These are phyloP conservation scores for Mucor mucedo DNA, from an alignment of 371 early-diverging fungal species.

Conservation along the genomic window DNA sequence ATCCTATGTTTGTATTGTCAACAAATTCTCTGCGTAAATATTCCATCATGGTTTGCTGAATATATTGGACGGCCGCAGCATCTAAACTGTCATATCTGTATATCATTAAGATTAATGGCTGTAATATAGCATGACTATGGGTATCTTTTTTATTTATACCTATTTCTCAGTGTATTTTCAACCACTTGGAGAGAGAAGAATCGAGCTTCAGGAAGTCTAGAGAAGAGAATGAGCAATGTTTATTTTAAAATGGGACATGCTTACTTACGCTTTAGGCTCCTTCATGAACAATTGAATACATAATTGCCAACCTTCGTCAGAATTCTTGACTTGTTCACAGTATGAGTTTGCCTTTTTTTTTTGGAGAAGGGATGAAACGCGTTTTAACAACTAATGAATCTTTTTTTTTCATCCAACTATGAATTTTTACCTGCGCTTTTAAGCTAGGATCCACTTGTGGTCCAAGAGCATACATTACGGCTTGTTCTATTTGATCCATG, in stretches of 20 bases:
- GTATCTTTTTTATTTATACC: conserved; percentile 40
- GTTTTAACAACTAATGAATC: neutral
- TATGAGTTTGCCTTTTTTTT: conserved; percentile 82
- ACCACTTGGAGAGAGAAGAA: conserved; percentile 87
- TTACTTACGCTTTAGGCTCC: conserved; percentile 72
- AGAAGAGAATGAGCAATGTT: conserved; percentile 1
- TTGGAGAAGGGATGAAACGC: neutral
- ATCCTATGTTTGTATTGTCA: conserved; percentile 50
- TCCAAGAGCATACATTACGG: conserved; percentile 81
- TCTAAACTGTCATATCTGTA: conserved; percentile 61
- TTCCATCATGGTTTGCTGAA: conserved; percentile 75
- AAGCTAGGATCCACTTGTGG: conserved; percentile 71
- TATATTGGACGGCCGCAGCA: conserved; percentile 57
- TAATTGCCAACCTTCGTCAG: conserved; percentile 86
- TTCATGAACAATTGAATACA: conserved; percentile 81
- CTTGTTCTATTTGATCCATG: conserved; percentile 87
- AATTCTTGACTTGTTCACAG: conserved; percentile 81
- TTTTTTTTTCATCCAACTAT: neutral
- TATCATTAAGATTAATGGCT: no score
- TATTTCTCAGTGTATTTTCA: conserved; percentile 74
- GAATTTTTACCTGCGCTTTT: conserved; percentile 70
- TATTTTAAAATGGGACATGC: neutral
- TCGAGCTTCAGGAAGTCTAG: conserved; percentile 80
- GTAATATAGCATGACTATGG: no score
- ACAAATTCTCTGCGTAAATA: conserved; percentile 71